Conservation (phyloP, 1,139 yeast species). For the Nakaseomyces delphensis region DNA sequence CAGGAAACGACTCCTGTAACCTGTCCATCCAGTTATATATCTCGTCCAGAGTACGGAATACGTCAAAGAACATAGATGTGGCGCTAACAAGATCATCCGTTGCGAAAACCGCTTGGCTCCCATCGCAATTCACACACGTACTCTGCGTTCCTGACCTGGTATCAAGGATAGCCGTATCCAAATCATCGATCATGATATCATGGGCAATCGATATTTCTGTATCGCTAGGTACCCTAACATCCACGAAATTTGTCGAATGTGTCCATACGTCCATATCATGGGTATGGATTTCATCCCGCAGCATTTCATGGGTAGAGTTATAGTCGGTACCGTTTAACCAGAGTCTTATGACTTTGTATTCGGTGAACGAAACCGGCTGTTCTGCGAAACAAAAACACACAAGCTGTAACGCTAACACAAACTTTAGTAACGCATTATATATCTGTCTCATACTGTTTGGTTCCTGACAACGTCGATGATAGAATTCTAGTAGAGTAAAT, state of each 20-base stretch:
- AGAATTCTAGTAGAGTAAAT: too few species aligned
- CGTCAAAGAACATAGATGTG: slow-evolving; percentile 48
- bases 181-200: slow-evolving; percentile 43
- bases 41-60: slow-evolving; percentile 59
- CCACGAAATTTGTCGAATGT: slow-evolving; percentile 33
- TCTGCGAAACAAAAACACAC: neutral
- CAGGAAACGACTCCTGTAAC: slow-evolving; percentile 49
- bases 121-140: neutral
- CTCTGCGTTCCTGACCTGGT: slow-evolving; percentile 25
- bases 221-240: slow-evolving; percentile 32
- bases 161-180: slow-evolving; percentile 48
- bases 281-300: neutral
- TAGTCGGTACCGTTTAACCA: neutral
- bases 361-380: neutral
- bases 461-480: too few species aligned
- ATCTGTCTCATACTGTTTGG: too few species aligned
- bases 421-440: too few species aligned
- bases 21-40: slow-evolving; percentile 66
- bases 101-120: slow-evolving; percentile 33
- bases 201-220: slow-evolving; percentile 20
- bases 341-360: neutral
- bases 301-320: neutral
- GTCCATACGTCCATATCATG: slow-evolving; percentile 31
- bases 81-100: slow-evolving; percentile 7
- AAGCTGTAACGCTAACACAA: neutral